Evolutionary conservation across 1,284 basidiomycete species (phyloP), one percentile per base, ranked within the genome.

Genomic region (Trichosporon asahii): DNA sequence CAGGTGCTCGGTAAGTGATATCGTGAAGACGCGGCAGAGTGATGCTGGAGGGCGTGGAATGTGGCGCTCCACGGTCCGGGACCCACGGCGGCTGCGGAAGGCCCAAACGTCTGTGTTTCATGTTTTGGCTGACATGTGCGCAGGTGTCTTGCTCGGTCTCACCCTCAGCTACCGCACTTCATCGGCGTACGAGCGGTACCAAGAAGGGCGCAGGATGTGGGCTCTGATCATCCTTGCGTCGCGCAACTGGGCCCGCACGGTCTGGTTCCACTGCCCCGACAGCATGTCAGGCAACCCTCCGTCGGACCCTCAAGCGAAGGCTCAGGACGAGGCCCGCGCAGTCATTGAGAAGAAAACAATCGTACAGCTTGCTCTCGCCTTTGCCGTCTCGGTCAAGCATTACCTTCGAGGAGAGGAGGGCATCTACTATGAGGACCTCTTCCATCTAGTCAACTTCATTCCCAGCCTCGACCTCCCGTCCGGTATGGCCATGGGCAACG

Each of bases 121-220:
- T 18, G 33, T n/a, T n/a, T 53, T 53, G 23, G 49, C 64, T 44
- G 25, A 68, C 65, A 15, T 33, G 11, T 3, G 1, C 31, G 11
- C 65, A 79, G 79, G 80, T 77, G 80, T 80, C 15, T 68, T 83
- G 49, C 75, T 83, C 27, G 80, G 80, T 79, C 69, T 83, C 65
- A 81, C 80, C 1, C 70, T 83, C 18, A 80, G 77, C 49, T 83
- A 83, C 68, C 72, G 79, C 46, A 91, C 90, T 0, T 91, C 90
- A 2, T 90, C 90, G 2, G 90, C 90, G 23, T 91, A 91, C 76
- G 90, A 91, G 76, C 84, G 89, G 86, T 90, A 92, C 81, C 89
- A 89, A 74, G 90, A 92, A 76, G 90, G 90, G 3, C 84, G 90
- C 60, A 82, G 86, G 63, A 82, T 89, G 27, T 92, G 90, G 90